These are phyloP conservation scores for Fusarium sp. DNA, from an alignment of 2,329 filamentous ascomycete genomes.

Conservation along the genomic window DNA sequence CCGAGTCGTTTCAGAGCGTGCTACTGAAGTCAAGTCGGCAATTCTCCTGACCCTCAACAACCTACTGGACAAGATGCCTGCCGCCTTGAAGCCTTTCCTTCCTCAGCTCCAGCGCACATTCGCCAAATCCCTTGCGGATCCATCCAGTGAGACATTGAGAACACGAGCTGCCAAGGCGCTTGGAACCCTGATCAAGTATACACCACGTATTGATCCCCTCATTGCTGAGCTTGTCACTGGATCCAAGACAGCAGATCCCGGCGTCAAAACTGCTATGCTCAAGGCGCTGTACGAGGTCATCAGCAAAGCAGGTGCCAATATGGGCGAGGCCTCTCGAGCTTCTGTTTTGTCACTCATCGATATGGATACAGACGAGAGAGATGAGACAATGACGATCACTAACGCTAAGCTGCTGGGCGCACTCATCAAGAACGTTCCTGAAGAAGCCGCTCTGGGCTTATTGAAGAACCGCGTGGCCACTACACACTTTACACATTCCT, in stretches of 20 bases:
- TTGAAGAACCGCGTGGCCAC: conserved; percentile 83
- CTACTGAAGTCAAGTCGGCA: conserved; percentile 94
- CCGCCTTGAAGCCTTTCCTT: conserved; percentile 94
- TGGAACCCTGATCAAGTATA: conserved; percentile 94
- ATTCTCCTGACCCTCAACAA: conserved; percentile 96
- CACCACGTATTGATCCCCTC: conserved; percentile 92
- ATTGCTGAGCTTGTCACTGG: conserved; percentile 94
- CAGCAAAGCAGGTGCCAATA: conserved; percentile 92
- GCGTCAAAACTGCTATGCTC: conserved; percentile 95
- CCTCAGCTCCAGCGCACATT: conserved; percentile 97
- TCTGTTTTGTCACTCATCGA: conserved; percentile 93
- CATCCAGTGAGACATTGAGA: conserved; percentile 88
- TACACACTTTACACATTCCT: conserved; percentile 79
- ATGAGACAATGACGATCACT: conserved; percentile 85
- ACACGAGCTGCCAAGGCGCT: conserved; percentile 92
- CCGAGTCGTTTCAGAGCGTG: conserved; percentile 95
- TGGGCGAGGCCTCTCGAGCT: conserved; percentile 89
- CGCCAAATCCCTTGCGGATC: conserved; percentile 93
- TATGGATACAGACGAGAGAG: conserved; percentile 79
- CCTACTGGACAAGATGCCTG: conserved; percentile 94
- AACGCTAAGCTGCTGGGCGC: conserved; percentile 91
- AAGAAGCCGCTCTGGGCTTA: conserved; percentile 71
- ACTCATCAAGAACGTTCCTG: conserved; percentile 85
- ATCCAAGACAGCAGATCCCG: conserved; percentile 85
- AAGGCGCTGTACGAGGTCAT: conserved; percentile 97